Base-by-base conservation (phyloP, 208 protist species). In the Crithidia acanthocephali region DNA sequence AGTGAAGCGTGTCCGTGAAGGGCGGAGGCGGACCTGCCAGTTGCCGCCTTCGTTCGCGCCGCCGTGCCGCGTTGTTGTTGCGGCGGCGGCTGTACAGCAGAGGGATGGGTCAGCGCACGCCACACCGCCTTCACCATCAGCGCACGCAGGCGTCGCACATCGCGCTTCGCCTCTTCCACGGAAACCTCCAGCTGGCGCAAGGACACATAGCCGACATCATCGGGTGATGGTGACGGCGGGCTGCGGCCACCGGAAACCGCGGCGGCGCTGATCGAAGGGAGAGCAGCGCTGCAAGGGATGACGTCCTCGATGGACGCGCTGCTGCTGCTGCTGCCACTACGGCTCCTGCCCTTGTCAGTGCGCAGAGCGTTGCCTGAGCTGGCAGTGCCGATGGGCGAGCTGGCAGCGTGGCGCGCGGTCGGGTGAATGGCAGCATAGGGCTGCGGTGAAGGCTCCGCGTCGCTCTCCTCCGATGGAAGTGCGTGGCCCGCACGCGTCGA, bases 51-150 rank as follows among this genome's bases (percentile, higher is more conserved):
- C 28, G 3, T 10, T 11, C 16, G 44, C 59, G 23, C 33, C 42
- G 20, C 28, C 11, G 44, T 37, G 30, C 8, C 32, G 7, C 2
- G 20, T 58, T 64, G 57, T 15, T 40, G 35, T 40, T 40, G 35
- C 8, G 35, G 35, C 35, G 5, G 35, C 16, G 6, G 44, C 37
- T 45, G 44, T 20, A 2, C 66, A 56, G 10, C 48, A 9, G 47
- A 33, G 6, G 45, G 15, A 0, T 67, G 62, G 4, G 66, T 79
- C n/a, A 93, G 56, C 37, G 73, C 71, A 44, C 91, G 79, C 85
- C 84, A 93, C 28, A 90, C 85, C 2, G 88, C 83, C 47, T 84
- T 78, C 5, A 90, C 57, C 60, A 84, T 85, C 48, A 93, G 74
- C 45, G 57, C 57, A 35, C 79, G 79, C 47, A 85, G 55, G 16